Evolutionary conservation across 2,329 filamentous ascomycete species (phyloP), one percentile per base, ranked within the genome.

Genomic region (Fonsecaea erecta): DNA sequence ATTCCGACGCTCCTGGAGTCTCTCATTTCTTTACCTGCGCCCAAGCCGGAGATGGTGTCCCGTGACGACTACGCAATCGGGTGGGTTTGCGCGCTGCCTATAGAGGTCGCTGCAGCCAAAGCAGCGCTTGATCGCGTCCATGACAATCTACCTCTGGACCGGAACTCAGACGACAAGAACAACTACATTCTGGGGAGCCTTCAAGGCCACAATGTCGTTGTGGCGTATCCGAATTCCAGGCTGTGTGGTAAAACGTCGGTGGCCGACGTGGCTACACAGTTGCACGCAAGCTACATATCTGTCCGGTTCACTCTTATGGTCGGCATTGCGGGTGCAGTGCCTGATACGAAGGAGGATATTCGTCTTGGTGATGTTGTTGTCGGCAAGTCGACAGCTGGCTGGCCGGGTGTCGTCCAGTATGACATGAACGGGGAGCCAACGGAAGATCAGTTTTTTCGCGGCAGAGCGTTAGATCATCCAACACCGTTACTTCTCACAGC

Each of bases 31-130:
- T 26, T 12, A 54, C 26, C 28, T 57, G 54, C 18, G 32, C 9
- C 8, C 26, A 21, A 32, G 30, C 54, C 54, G 18, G 54, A 40
- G n/a, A 57, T 57, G 54, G 54, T 8, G 54, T 57, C 34, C 34
- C 12, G 34, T 37, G 52, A 54, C 24, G 51, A 62, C 52, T 76
- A 76, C 53, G 69, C 66, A 56, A 70, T 76, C 14, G 75, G 71
- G 1, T 72, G 73, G 52, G 66, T 76, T 1, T 75, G 72, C 51
- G 72, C 74, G 32, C 62, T 75, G 28, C 64, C 62, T 3, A 61
- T 67, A 11, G 74, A 77, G 56, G 65, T 75, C 2, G 58, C 71
- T 48, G 74, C 74, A 1, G 72, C 74, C 3, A 69, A 70, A 28
- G 64, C 66, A 6, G 52, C 71, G 16, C 72, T 75, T 43, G 73